phyloP scores from a whole-genome alignment of 2,329 filamentous ascomycete genomes.

The Colletotrichum filicis region DNA sequence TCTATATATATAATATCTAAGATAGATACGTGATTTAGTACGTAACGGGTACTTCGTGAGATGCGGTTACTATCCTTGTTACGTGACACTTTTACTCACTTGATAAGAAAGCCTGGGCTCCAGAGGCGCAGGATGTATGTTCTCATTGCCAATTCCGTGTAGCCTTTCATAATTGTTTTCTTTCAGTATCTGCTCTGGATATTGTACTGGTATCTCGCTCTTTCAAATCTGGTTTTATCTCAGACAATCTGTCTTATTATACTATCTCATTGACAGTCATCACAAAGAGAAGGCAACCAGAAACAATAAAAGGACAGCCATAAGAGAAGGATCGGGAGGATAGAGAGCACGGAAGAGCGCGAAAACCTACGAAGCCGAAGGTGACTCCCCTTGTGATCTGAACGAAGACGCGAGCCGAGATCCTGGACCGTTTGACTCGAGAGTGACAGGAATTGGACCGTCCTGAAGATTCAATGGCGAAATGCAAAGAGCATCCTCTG shows the following conservation, averaged over 20 bases:
- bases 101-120: background rate
- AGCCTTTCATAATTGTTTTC: background rate
- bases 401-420: background rate
- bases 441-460: background rate
- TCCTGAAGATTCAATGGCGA: constrained; percentile 1
- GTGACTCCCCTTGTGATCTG: background rate
- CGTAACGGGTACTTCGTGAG: too few relatives aligned
- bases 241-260: background rate
- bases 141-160: background rate
- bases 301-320: background rate
- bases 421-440: background rate
- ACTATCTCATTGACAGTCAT: background rate
- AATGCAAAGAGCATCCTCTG: constrained; percentile 5
- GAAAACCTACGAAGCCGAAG: background rate
- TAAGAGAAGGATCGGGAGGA: background rate
- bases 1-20: too few relatives aligned
- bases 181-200: background rate
- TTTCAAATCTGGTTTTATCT: background rate
- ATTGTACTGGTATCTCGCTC: background rate
- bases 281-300: background rate
- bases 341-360: background rate
- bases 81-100: background rate
- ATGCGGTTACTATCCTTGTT: too few relatives aligned
- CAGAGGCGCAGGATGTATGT: background rate
- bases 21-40: too few relatives aligned